phyloP scores from a whole-genome alignment of 257 asterid genomes.

The Salvia rosmarinus region DNA sequence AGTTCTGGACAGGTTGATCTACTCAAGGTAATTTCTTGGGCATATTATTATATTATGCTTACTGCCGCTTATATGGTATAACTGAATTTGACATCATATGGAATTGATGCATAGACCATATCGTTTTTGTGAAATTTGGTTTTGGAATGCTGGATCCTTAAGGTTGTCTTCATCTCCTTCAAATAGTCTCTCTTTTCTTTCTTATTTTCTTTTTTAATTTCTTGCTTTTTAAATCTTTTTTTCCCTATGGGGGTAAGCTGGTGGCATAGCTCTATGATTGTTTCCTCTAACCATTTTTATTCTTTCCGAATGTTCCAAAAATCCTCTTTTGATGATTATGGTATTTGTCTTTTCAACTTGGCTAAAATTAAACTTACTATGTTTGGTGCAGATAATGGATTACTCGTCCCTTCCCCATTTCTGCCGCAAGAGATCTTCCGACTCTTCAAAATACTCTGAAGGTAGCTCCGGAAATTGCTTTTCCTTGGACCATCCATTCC shows the following conservation, averaged over 20 bases:
- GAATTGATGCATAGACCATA: neutral
- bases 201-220: neutral
- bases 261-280: too few species aligned
- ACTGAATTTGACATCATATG: neutral
- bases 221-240: neutral
- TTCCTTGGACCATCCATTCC: slow-evolving; percentile 74
- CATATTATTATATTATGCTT: neutral
- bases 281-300: too few species aligned
- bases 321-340: neutral
- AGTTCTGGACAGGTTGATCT: slow-evolving; percentile 65
- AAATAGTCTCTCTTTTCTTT: neutral
- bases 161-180: neutral
- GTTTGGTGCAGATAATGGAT: slow-evolving; percentile 73
- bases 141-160: neutral
- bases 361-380: neutral
- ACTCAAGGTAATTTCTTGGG: slow-evolving; percentile 53
- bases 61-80: neutral
- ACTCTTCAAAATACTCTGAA: slow-evolving; percentile 49
- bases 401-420: slow-evolving; percentile 80
- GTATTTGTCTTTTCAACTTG: neutral
- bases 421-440: slow-evolving; percentile 60
- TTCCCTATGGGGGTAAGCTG: neutral
- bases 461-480: slow-evolving; percentile 47
- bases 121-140: neutral
- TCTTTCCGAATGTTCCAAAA: neutral